Conservation (phyloP, 1,284 basidiomycete genomes). For the Tylopilus orsonianus region DNA sequence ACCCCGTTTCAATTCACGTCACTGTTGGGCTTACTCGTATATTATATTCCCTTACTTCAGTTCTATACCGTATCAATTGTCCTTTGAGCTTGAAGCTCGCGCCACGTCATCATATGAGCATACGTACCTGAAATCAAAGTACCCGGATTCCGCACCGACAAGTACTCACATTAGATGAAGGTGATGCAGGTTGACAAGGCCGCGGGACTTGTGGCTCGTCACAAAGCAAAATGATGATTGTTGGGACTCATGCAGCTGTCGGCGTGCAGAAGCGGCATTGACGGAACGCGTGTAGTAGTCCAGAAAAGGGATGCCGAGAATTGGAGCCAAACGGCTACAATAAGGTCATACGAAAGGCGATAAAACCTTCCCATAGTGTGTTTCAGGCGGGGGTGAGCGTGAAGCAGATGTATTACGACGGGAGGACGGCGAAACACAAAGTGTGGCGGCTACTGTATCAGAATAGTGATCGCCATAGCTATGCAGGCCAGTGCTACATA, state of each 20-base stretch:
- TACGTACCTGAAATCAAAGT: too few species aligned
- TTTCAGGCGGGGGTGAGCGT: not conserved
- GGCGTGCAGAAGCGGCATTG: not conserved
- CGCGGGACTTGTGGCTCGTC: not conserved
- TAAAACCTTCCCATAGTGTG: not conserved
- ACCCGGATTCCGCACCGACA: not conserved
- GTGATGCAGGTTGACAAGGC: not conserved
- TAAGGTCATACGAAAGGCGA: not conserved
- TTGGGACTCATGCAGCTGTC: not conserved
- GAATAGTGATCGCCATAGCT: conserved; percentile 71
- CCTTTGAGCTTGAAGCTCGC: not conserved
- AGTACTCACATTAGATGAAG: not conserved
- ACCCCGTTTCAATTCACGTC: not conserved
- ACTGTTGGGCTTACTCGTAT: not conserved
- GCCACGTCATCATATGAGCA: too few species aligned
- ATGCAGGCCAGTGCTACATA: conserved; percentile 81
- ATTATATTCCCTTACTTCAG: not conserved
- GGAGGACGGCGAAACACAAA: not conserved
- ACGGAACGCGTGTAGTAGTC: not conserved
- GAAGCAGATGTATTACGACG: conserved; percentile 1
- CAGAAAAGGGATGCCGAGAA: not conserved
- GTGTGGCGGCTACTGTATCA: conserved; percentile 40
- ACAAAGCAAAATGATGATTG: not conserved
- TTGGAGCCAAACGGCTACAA: not conserved
- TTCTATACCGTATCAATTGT: not conserved